These are phyloP conservation scores for Trichoderma brevicompactum DNA, from an alignment of 2,329 filamentous ascomycete genomes.

Conservation along the genomic window DNA sequence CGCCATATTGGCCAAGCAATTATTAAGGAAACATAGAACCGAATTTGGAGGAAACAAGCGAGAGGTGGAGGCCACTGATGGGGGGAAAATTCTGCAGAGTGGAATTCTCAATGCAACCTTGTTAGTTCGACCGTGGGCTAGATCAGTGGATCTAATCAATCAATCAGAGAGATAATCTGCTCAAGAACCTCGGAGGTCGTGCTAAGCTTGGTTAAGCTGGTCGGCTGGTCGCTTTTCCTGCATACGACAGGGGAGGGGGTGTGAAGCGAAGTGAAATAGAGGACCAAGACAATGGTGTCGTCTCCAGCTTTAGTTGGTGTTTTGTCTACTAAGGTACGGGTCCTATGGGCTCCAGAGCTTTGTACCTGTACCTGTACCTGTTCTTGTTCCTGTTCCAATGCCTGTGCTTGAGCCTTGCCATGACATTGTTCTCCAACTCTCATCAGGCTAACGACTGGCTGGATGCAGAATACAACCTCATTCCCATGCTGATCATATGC, in stretches of 20 bases:
- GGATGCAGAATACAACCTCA: neutral
- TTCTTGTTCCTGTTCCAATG: neutral
- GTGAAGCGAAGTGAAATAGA: neutral
- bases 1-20: neutral
- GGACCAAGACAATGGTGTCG: neutral
- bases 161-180: constrained; percentile 19
- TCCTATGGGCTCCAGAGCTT: neutral
- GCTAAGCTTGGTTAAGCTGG: constrained; percentile 2
- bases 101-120: neutral
- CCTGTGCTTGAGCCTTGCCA: neutral
- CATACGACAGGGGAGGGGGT: neutral
- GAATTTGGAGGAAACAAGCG: constrained; percentile 3
- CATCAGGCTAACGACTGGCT: too few species aligned
- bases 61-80: neutral
- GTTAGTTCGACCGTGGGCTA: neutral
- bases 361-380: constrained; percentile 6
- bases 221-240: neutral
- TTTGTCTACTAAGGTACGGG: neutral
- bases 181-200: neutral
- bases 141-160: constrained; percentile 21
- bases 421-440: too few species aligned
- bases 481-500: constrained; percentile 3
- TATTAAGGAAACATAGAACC: neutral
- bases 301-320: neutral
- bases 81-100: neutral